Evolutionary conservation across 2,329 filamentous ascomycete species (phyloP).

Genomic region (Hypomyces perniciosus): DNA sequence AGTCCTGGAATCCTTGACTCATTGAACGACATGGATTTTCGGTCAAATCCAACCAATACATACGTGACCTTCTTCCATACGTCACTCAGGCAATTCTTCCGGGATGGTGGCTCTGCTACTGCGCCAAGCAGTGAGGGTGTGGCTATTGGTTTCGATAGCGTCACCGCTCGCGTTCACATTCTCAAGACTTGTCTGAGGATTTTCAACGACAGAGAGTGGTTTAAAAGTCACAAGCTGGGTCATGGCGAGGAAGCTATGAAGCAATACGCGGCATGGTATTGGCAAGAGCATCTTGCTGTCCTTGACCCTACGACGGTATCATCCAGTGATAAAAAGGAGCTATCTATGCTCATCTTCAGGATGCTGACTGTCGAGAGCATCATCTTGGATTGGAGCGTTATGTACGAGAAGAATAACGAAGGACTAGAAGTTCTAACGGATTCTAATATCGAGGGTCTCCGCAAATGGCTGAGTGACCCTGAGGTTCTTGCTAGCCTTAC

Average conservation of each 20-base stretch:
- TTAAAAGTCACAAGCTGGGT: conserved; percentile 22
- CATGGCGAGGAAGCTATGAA: conserved; percentile 26
- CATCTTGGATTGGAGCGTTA: conserved; percentile 35
- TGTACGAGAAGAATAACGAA: conserved; percentile 36
- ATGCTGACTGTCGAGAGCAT: conserved; percentile 34
- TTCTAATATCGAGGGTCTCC: conserved; percentile 30
- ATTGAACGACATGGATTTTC: conserved; percentile 32
- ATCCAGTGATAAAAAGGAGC: conserved; percentile 24
- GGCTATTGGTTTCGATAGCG: conserved; percentile 30
- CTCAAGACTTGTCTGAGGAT: conserved; percentile 34
- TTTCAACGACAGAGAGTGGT: conserved; percentile 30
- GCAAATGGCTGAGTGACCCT: conserved; percentile 30
- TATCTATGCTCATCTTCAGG: conserved; percentile 28
- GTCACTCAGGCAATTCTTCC: conserved; percentile 35
- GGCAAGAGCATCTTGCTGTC: conserved; percentile 36
- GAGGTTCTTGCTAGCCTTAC: conserved; percentile 26
- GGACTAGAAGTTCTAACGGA: conserved; percentile 37
- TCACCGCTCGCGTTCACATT: conserved; percentile 30
- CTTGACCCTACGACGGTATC: conserved; percentile 26
- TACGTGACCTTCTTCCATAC: conserved; percentile 36
- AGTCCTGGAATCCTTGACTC: conserved; percentile 27
- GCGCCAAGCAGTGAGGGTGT: conserved; percentile 14
- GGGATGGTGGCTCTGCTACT: conserved; percentile 24
- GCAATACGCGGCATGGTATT: conserved; percentile 40
- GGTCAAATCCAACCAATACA: conserved; percentile 37